Evolutionary conservation across 164 flowering plant species (phyloP).

Genomic region (Taxillus chinensis): DNA sequence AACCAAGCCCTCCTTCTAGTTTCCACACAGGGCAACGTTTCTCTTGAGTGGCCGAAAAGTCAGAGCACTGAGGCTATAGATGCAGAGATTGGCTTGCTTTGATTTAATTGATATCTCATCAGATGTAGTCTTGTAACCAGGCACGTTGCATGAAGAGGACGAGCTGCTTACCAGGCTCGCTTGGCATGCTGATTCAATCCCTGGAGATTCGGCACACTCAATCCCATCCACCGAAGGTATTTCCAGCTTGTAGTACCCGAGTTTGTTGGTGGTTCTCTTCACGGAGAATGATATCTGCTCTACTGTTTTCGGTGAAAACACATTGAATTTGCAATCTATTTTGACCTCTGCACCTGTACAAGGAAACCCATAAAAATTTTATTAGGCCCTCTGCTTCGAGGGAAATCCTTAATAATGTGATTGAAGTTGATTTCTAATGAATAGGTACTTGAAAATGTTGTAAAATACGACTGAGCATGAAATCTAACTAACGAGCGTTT

Average conservation of each 20-base stretch:
- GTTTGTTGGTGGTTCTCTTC: slow-evolving; percentile 43
- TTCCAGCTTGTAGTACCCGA: slow-evolving; percentile 44
- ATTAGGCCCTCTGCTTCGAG: no score
- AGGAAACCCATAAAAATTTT: not conserved
- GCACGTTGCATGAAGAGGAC: slow-evolving; percentile 38
- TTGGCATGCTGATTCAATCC: slow-evolving; percentile 32
- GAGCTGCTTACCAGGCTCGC: slow-evolving; percentile 40
- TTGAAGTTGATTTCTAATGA: no score
- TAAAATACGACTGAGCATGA: no score
- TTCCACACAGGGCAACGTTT: slow-evolving; percentile 34
- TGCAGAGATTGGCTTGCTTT: slow-evolving; percentile 36
- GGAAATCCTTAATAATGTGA: no score
- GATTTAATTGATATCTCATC: slow-evolving; percentile 44
- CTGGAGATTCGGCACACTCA: slow-evolving; percentile 39
- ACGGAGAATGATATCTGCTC: slow-evolving; percentile 53
- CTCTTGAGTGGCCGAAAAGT: slow-evolving; percentile 46
- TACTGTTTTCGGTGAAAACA: slow-evolving; percentile 26
- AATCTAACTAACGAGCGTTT: no score
- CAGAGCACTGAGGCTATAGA: slow-evolving; percentile 45
- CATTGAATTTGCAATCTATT: slow-evolving; percentile 51
- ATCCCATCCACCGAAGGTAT: slow-evolving; percentile 57
- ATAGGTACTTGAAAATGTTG: no score
- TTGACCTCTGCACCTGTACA: slow-evolving; percentile 42
- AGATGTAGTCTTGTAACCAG: slow-evolving; percentile 45
- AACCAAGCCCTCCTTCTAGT: slow-evolving; percentile 2